phyloP scores from a whole-genome alignment of 2,329 filamentous ascomycete genomes.

The Bertia moriformis region DNA sequence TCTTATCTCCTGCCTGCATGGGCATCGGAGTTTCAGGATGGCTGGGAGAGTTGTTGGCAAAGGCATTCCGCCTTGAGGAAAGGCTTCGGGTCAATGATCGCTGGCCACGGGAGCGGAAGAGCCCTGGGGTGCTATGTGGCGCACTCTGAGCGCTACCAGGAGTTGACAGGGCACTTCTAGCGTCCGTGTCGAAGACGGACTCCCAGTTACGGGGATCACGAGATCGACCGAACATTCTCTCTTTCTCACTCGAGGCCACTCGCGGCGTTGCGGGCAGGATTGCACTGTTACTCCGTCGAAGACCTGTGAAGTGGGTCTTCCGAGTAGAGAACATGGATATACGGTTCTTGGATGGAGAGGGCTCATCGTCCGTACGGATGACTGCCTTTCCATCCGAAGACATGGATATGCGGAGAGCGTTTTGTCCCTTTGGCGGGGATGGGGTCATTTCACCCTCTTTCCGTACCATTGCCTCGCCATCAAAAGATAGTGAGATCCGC shows the following conservation, averaged over 20 bases:
- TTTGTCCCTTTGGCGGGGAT: neutral
- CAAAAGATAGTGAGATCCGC: neutral
- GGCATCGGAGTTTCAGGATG: neutral
- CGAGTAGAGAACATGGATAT: neutral
- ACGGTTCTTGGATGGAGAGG: neutral
- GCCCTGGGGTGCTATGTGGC: neutral
- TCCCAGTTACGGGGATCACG: conserved; percentile 1
- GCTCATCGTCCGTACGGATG: neutral
- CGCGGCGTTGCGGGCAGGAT: neutral
- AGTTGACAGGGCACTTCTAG: neutral
- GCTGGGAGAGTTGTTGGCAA: neutral
- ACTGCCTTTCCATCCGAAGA: conserved; percentile 1
- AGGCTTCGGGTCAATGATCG: neutral
- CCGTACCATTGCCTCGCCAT: neutral
- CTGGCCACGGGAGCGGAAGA: neutral
- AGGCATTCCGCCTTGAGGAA: neutral
- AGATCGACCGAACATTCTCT: neutral
- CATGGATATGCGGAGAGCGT: neutral
- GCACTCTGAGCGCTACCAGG: neutral
- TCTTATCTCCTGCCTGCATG: neutral
- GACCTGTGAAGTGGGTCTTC: neutral
- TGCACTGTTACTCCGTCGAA: neutral
- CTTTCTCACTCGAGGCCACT: neutral
- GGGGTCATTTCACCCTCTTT: neutral
- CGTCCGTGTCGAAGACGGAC: neutral